Conservation (phyloP, 1,284 basidiomycete species). For the Cronartium quercuum region DNA sequence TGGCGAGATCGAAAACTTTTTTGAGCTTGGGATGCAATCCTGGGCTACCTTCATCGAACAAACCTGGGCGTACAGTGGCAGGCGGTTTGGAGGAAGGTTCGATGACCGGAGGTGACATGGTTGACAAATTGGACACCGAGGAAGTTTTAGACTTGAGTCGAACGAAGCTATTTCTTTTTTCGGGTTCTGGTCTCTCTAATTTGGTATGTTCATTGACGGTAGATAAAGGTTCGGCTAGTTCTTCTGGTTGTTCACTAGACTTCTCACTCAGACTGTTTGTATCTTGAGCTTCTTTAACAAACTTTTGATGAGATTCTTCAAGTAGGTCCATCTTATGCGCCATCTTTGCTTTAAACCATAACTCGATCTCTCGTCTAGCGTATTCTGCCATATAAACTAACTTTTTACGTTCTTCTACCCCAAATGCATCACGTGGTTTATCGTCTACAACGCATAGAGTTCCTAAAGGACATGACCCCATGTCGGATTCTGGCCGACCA, state of each 20-base stretch:
- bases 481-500: conserved; percentile 15
- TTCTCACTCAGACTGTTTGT: neutral
- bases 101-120: neutral
- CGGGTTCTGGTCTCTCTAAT: neutral
- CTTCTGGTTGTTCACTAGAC: neutral
- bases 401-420: conserved; percentile 20
- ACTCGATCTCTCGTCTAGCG: conserved; percentile 28
- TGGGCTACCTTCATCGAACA: conserved; percentile 15
- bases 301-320: conserved; percentile 1
- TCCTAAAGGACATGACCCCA: conserved; percentile 12
- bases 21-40: conserved; percentile 13
- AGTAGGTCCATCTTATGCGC: conserved; percentile 6
- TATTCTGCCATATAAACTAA: conserved; percentile 32
- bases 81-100: neutral
- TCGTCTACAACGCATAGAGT: conserved; percentile 20
- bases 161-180: neutral
- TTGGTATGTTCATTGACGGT: neutral
- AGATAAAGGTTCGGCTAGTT: neutral
- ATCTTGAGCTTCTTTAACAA: conserved; percentile 4
- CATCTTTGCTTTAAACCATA: conserved; percentile 19
- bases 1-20: conserved; percentile 32
- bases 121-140: neutral
- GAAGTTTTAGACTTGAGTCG: neutral
- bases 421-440: conserved; percentile 18
- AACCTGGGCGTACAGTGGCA: neutral